Percentiles rank a stretch among this genome's conserved stretches.
Conservation (phyloP, 106 monocot species). For the Dioscorea dumetorum region DNA sequence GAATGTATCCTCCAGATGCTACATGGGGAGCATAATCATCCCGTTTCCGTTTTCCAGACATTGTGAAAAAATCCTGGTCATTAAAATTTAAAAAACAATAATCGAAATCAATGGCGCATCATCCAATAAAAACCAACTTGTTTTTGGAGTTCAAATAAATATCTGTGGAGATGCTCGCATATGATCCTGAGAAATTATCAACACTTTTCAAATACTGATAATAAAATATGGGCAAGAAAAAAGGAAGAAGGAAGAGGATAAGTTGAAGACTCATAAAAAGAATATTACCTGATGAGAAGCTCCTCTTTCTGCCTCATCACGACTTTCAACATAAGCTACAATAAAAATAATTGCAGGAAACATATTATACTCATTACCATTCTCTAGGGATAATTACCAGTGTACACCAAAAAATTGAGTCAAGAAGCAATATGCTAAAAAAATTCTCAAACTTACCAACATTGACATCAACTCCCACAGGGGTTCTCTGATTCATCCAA, state of each 20-base stretch:
- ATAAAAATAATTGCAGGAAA: not conserved
- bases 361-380: not conserved
- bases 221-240: not conserved
- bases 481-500: slow-evolving; percentile 65
- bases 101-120: not conserved
- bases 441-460: slow-evolving; percentile 53
- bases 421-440: too few relatives aligned
- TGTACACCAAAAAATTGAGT: too few relatives aligned
- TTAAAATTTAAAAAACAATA: not conserved
- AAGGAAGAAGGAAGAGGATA: not conserved
- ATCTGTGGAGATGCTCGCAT: too few relatives aligned
- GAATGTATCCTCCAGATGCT: slow-evolving; percentile 60
- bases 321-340: slow-evolving; percentile 85
- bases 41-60: slow-evolving; percentile 83
- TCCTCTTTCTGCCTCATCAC: slow-evolving; percentile 77
- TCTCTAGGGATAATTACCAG: too few relatives aligned
- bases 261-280: not conserved
- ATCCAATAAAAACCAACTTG: too few relatives aligned
- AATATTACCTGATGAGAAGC: slow-evolving; percentile 54
- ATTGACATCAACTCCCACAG: slow-evolving; percentile 98
- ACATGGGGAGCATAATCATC: slow-evolving; percentile 60
- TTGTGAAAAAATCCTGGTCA: slow-evolving; percentile 76
- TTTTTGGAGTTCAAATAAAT: not conserved
- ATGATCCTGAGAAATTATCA: too few relatives aligned
- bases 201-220: too few relatives aligned